These are phyloP conservation scores for Candida ulmi DNA, from an alignment of 805 yeast genomes.

Conservation along the genomic window DNA sequence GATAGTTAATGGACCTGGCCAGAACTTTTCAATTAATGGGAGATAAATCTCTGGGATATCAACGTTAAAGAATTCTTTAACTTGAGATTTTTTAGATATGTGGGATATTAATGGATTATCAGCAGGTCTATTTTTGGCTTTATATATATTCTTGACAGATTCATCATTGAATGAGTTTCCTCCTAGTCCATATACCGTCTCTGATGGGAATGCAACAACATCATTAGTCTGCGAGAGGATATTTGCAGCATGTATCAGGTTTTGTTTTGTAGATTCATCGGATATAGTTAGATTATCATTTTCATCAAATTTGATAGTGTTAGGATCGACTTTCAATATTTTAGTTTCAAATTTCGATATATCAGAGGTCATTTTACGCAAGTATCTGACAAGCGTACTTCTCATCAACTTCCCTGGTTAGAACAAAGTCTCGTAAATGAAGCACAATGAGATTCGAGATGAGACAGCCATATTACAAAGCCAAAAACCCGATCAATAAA, in stretches of 20 bases:
- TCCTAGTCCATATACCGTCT: conserved; percentile 94
- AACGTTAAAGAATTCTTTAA: conserved; percentile 49
- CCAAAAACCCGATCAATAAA: too few species aligned
- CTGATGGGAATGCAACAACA: conserved; percentile 93
- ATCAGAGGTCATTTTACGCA: conserved; percentile 2
- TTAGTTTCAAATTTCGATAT: conserved; percentile 8
- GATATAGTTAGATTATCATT: conserved; percentile 34
- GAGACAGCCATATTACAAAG: too few species aligned
- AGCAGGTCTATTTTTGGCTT: conserved; percentile 89
- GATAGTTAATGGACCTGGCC: conserved; percentile 97
- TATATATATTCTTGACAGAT: conserved; percentile 71
- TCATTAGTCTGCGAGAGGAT: conserved; percentile 43
- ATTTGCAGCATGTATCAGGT: conserved; percentile 53
- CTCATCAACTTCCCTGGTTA: neutral
- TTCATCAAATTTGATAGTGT: conserved; percentile 15
- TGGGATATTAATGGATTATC: conserved; percentile 95
- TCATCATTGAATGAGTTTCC: conserved; percentile 75
- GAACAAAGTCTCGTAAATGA: too few species aligned
- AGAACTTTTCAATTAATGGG: conserved; percentile 59
- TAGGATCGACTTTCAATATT: conserved; percentile 16
- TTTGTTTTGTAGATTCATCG: conserved; percentile 46
- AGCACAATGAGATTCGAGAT: too few species aligned
- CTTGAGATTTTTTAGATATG: conserved; percentile 70
- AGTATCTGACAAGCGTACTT: neutral
- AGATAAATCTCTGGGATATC: conserved; percentile 65